These are phyloP conservation scores for Grigorovia jiainica DNA, from an alignment of 805 yeast genomes.

Conservation along the genomic window DNA sequence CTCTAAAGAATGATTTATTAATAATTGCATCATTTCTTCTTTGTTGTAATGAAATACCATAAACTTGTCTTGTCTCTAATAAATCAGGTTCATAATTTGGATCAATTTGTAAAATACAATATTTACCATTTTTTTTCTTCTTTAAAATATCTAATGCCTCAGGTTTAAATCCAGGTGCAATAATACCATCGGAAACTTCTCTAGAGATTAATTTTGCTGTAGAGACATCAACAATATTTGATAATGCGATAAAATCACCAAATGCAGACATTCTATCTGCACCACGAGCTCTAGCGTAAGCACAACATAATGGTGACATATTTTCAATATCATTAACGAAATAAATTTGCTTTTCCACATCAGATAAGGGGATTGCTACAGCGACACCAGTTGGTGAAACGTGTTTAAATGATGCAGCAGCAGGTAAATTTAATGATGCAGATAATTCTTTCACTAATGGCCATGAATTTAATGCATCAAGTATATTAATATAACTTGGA, in stretches of 20 bases:
- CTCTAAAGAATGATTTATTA: constrained; percentile 81
- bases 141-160: constrained; percentile 84
- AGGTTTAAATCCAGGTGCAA: constrained; percentile 92
- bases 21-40: constrained; percentile 97
- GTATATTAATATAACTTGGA: constrained; percentile 93
- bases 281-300: constrained; percentile 99
- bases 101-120: constrained; percentile 92
- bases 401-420: constrained; percentile 98
- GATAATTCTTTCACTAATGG: constrained; percentile 95
- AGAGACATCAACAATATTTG: constrained; percentile 91
- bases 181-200: constrained; percentile 97
- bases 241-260: constrained; percentile 96
- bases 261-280: constrained; percentile 99
- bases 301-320: constrained; percentile 92
- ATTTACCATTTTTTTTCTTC: constrained; percentile 95
- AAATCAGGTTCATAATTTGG: constrained; percentile 81
- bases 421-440: constrained; percentile 89
- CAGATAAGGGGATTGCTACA: constrained; percentile 87
- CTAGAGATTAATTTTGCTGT: constrained; percentile 95
- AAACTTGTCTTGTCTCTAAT: constrained; percentile 87
- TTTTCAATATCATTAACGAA: constrained; percentile 92
- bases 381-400: constrained; percentile 99
- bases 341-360: constrained; percentile 87
- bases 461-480: constrained; percentile 98
- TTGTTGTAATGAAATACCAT: constrained; percentile 91